Percentiles rank a stretch among this genome's conserved stretches.
Conservation (phyloP, 2,329 filamentous ascomycete species). For the Neoascochyta sp. region DNA sequence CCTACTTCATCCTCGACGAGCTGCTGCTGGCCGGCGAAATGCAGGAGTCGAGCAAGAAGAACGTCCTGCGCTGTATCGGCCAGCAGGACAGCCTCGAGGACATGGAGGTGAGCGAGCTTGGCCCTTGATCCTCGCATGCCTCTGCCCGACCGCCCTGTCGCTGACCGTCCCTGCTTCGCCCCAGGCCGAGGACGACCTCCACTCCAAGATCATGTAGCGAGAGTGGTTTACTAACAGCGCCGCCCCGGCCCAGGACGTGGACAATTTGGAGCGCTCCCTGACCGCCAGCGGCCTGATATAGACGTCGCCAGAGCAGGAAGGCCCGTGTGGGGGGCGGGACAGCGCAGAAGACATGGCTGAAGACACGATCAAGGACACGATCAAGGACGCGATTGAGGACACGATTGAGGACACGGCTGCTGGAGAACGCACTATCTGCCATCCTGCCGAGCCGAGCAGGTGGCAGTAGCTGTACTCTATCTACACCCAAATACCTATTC, state of each 20-base stretch:
- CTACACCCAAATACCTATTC: conserved; percentile 27
- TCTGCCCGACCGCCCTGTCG: conserved; percentile 28
- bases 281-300: conserved; percentile 31
- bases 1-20: conserved; percentile 98
- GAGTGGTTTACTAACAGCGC: conserved; percentile 34
- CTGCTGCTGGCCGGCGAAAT: conserved; percentile 91
- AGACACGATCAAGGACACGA: no score
- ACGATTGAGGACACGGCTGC: no score
- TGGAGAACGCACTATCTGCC: conserved; percentile 38
- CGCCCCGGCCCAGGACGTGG: conserved; percentile 25
- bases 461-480: conserved; percentile 40
- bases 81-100: conserved; percentile 98
- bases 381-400: no score
- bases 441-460: conserved; percentile 34
- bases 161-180: conserved; percentile 41
- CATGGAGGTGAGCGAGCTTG: conserved; percentile 79
- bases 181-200: conserved; percentile 80
- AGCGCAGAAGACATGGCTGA: conserved; percentile 6
- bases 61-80: conserved; percentile 89
- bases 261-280: conserved; percentile 30
- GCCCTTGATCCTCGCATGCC: conserved; percentile 7
- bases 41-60: conserved; percentile 99
- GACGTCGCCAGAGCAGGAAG: no score
- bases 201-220: conserved; percentile 77
- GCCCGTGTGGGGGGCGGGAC: no score